Percentiles rank a stretch among this genome's conserved stretches.
Conservation (phyloP, 768 basidiomycete species). For the Myochromella boudieri region DNA sequence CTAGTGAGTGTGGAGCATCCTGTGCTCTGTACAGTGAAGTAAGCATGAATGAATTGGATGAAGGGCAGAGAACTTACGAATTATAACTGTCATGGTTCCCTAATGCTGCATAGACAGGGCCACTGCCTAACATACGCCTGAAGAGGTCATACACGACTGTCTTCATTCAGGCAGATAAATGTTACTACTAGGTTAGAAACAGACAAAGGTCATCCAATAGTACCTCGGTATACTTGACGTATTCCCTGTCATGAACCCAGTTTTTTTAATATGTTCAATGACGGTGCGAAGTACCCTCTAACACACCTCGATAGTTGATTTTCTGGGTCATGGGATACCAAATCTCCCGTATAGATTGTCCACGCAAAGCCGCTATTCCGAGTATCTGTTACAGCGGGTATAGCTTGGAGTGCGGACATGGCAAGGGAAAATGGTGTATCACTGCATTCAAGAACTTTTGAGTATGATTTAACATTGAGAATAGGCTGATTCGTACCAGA, state of each 20-base stretch:
- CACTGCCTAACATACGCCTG: conserved; percentile 57
- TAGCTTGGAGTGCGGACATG: conserved; percentile 60
- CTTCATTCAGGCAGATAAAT: conserved; percentile 31
- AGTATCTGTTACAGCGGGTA: conserved; percentile 66
- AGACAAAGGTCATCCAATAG: no score
- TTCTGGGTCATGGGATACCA: conserved; percentile 70
- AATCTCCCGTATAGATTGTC: conserved; percentile 70
- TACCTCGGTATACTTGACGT: conserved; percentile 64
- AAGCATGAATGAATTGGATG: neutral
- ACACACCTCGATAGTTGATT: conserved; percentile 60
- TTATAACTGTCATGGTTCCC: conserved; percentile 81
- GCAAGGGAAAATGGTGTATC: conserved; percentile 66
- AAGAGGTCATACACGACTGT: conserved; percentile 67
- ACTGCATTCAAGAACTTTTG: conserved; percentile 29
- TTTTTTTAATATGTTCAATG: no score
- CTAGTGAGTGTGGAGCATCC: conserved; percentile 61
- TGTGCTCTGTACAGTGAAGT: conserved; percentile 40
- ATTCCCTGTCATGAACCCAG: conserved; percentile 47
- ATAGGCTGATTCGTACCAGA: conserved; percentile 38
- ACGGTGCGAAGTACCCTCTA: neutral
- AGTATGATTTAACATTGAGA: neutral
- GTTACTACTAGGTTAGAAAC: no score
- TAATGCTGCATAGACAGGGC: conserved; percentile 73
- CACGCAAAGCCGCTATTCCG: conserved; percentile 61
- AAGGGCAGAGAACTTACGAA: conserved; percentile 37